Evolutionary conservation across 768 basidiomycete genomes (phyloP), one percentile per base, ranked within the genome.

Genomic region (Kwoniella sp.): DNA sequence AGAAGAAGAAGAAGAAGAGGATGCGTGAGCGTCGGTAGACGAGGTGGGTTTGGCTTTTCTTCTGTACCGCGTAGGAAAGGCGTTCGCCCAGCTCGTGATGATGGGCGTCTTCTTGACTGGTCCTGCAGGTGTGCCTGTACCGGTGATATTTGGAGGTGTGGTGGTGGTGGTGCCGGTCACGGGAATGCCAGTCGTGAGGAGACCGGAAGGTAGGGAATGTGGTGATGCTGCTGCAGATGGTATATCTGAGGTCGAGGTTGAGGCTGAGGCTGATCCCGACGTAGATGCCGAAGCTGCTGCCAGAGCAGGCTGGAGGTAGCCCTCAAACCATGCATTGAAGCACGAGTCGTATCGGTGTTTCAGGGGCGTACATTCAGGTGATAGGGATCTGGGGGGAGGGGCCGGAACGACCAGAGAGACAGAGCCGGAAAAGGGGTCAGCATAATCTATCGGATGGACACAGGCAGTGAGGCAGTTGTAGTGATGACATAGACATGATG

Each of bases 281-380:
- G 75, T 74, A 28, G 20, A 89, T 83, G 55, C 11, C 87, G 63
- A 17, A 7, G 67, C 25, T 17, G 72, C 66, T 37, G 75, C 75
- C 23, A 82, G 67, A 28, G 74, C 76, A 9, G 93, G 93, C 75
- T 93, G 90, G 25, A 97, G 87, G 79, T 97, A 99, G 12, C 91
- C 92, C 80, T 96, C 93, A 72, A 99, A 93, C 95, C 94, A 97
- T 8, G 90, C 87, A 74, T 96, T 96, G 83, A 98, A 98, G 84
- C 94, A 98, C 0, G 90, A 84, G 81, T 98, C 94, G 78, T 96
- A 98, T 61, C 87, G 82, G 58, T 87, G 87, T 81, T 98, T 97
- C 63, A 95, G 85, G 0, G 90, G 89, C 4, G 94, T 96, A 82
- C 95, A 98, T 83, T 88, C 86, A 9, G 86, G 83, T 0, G 90